phyloP scores from a whole-genome alignment of 75 land plant genomes.

The Picea glauca region DNA sequence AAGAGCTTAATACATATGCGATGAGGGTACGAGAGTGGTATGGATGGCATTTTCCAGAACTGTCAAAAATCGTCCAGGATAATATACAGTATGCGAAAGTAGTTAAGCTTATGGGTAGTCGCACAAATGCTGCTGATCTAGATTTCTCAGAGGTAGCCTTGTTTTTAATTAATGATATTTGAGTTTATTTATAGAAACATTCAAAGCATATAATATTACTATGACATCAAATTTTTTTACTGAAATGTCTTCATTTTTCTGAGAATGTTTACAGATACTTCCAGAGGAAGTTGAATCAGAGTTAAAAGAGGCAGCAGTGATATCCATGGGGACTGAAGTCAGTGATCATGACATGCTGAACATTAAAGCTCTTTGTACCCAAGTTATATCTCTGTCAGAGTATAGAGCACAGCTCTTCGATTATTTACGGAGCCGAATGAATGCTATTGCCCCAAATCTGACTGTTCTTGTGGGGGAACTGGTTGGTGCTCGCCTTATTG shows the following conservation, averaged over 20 bases:
- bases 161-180: not conserved
- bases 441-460: conserved; percentile 95
- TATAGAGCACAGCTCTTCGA: conserved; percentile 93
- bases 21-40: conserved; percentile 99
- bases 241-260: not conserved
- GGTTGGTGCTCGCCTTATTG: conserved; percentile 96
- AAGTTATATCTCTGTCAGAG: conserved; percentile 82
- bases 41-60: conserved; percentile 99
- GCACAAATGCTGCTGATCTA: conserved; percentile 73
- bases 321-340: conserved; percentile 98
- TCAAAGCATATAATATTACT: not conserved
- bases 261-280: conserved; percentile 38
- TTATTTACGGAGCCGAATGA: conserved; percentile 87
- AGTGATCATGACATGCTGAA: conserved; percentile 82
- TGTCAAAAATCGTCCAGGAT: conserved; percentile 81
- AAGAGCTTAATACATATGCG: conserved; percentile 93
- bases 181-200: not conserved
- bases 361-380: conserved; percentile 88
- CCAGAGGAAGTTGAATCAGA: conserved; percentile 85
- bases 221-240: not conserved
- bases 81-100: conserved; percentile 84
- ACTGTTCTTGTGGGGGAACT: conserved; percentile 95
- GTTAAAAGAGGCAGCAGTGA: conserved; percentile 76
- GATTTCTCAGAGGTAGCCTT: conserved; percentile 87
- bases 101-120: conserved; percentile 90